phyloP scores from a whole-genome alignment of 2,329 filamentous ascomycete species.

The Cladophialophora carrionii region DNA sequence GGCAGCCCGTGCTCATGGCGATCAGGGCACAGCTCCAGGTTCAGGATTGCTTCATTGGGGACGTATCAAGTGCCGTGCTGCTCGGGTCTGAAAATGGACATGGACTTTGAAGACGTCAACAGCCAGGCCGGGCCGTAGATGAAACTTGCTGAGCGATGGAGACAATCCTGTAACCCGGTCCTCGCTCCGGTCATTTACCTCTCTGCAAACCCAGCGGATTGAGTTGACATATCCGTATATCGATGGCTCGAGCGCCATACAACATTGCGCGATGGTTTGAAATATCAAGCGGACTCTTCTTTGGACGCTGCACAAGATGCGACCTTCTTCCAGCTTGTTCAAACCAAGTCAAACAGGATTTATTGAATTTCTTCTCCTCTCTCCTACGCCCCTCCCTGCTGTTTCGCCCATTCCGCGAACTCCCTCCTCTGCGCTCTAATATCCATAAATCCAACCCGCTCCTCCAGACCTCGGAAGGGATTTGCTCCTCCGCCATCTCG shows the following conservation, averaged over 20 bases:
- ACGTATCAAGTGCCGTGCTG: neutral
- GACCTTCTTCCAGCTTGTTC: too few relatives aligned
- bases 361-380: slow-evolving; percentile 29
- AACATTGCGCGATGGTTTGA: neutral
- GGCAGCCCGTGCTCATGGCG: neutral
- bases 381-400: slow-evolving; percentile 43
- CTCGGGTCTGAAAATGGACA: neutral
- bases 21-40: neutral
- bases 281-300: neutral
- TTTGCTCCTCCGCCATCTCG: slow-evolving; percentile 73
- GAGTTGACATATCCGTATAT: neutral
- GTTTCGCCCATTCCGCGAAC: slow-evolving; percentile 73
- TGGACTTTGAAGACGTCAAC: neutral
- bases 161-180: neutral
- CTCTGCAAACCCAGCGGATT: neutral
- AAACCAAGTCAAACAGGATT: too few relatives aligned
- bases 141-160: neutral
- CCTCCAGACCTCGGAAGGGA: slow-evolving; percentile 78
- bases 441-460: slow-evolving; percentile 82
- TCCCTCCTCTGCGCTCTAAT: slow-evolving; percentile 75
- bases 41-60: neutral
- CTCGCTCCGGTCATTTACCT: neutral
- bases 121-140: neutral
- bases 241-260: neutral
- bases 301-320: too few relatives aligned